Conservation (phyloP, 2,329 filamentous ascomycete species). For the Alternaria hordeiaustralica region DNA sequence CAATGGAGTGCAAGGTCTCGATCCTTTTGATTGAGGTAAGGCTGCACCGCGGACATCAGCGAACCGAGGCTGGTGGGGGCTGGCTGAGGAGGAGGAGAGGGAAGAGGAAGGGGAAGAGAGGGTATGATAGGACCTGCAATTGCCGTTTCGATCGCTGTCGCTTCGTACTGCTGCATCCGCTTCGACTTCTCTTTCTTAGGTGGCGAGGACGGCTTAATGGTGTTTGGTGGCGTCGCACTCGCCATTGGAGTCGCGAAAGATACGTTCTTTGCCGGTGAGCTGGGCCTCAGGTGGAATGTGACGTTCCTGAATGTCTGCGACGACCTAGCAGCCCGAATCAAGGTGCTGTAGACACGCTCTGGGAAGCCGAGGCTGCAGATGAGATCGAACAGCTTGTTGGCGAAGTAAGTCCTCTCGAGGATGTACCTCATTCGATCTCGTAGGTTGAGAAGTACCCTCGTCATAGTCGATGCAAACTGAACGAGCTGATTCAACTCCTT, state of each 20-base stretch:
- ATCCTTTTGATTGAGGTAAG: slow-evolving; percentile 3
- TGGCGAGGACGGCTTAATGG: background rate
- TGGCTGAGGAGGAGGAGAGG: background rate
- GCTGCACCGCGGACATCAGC: background rate
- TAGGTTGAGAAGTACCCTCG: background rate
- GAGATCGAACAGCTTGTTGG: slow-evolving; percentile 8
- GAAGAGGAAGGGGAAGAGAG: background rate
- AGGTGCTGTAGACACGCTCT: slow-evolving; percentile 6
- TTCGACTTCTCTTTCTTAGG: background rate
- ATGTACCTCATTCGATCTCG: slow-evolving; percentile 6
- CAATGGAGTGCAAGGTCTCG: background rate
- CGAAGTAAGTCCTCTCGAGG: slow-evolving; percentile 7
- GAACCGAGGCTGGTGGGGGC: background rate
- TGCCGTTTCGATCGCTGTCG: too few species aligned
- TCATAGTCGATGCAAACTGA: background rate
- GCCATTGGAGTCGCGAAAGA: rapidly evolving
- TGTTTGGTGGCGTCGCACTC: background rate
- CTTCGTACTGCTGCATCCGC: too few species aligned
- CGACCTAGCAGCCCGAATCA: slow-evolving; percentile 2
- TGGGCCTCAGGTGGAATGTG: background rate
- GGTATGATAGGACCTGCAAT: rapidly evolving
- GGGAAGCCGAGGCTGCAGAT: slow-evolving; percentile 18
- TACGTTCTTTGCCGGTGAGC: background rate
- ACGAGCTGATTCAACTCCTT: slow-evolving; percentile 4
- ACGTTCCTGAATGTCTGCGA: background rate